A percentile compares a stretch with the other conserved stretches of the same genome.
Conservation (phyloP, 2,329 filamentous ascomycete species). For the Arthrobotrys megalospora region DNA sequence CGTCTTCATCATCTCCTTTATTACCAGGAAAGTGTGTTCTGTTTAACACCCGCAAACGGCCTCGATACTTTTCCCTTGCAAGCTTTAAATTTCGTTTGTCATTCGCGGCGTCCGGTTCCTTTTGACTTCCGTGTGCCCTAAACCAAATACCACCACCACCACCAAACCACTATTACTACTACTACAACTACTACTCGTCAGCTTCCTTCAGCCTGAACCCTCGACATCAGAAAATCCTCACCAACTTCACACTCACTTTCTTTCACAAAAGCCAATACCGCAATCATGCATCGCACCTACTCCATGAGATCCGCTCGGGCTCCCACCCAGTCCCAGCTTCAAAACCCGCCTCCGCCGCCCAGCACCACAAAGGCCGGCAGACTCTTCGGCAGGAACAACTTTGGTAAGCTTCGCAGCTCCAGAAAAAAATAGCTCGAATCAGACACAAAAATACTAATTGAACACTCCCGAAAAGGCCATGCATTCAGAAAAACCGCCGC, state of each 20-base stretch:
- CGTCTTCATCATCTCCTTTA: constrained; percentile 5
- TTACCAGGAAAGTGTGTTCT: neutral
- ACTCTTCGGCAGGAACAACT: constrained; percentile 86
- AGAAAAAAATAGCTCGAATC: neutral
- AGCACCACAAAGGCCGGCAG: constrained; percentile 92
- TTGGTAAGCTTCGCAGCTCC: constrained; percentile 77
- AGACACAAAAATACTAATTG: neutral
- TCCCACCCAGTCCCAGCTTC: constrained; percentile 89
- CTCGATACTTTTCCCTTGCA: constrained; percentile 11
- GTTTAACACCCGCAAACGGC: constrained; percentile 26
- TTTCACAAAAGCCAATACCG: neutral
- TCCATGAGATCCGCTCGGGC: constrained; percentile 98
- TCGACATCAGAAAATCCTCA: neutral
- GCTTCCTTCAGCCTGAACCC: constrained; percentile 23
- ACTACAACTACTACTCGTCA: neutral
- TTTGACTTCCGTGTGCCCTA: constrained; percentile 25
- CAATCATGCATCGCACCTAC: constrained; percentile 94
- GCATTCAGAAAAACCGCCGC: constrained; percentile 72
- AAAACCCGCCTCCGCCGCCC: constrained; percentile 93
- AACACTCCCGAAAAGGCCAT: constrained; percentile 72
- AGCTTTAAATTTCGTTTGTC: constrained; percentile 5
- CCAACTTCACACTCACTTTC: neutral
- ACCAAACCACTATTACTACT: constrained; percentile 10
- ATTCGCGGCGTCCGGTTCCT: constrained; percentile 9
- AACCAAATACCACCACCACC: neutral